Percentiles rank a stretch among this genome's conserved stretches.
Conservation (phyloP, 768 basidiomycete species). For the Tephrocybe sp. region DNA sequence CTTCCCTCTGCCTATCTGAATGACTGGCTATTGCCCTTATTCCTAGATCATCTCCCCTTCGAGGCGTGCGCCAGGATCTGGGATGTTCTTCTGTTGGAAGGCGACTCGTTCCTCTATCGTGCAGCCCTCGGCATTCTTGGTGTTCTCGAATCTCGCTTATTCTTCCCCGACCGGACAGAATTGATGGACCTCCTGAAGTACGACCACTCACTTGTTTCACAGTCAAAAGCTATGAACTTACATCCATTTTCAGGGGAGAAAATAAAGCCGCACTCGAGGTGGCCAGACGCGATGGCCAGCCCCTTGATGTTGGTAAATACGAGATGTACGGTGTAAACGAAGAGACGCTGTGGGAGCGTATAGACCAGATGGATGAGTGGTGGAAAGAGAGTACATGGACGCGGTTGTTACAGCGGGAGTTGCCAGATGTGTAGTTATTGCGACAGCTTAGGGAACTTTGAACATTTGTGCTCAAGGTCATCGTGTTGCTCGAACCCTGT, state of each 20-base stretch:
- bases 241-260: constrained; percentile 56
- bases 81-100: constrained; percentile 86
- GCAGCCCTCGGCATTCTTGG: constrained; percentile 80
- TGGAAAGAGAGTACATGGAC: constrained; percentile 93
- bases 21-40: constrained; percentile 80
- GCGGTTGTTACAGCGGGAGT: constrained; percentile 74
- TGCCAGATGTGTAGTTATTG: constrained; percentile 65
- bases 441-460: no score
- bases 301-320: constrained; percentile 71
- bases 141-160: constrained; percentile 79
- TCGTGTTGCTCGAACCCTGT: no score
- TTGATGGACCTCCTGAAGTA: constrained; percentile 77
- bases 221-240: neutral
- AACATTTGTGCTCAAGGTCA: no score
- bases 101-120: constrained; percentile 87
- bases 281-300: constrained; percentile 66
- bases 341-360: constrained; percentile 80
- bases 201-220: constrained; percentile 20
- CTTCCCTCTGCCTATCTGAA: constrained; percentile 81
- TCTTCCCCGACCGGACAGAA: constrained; percentile 82
- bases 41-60: constrained; percentile 84
- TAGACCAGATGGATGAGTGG: constrained; percentile 84
- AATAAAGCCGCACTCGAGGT: constrained; percentile 82
- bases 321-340: constrained; percentile 86
- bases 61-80: constrained; percentile 87